Conservation (phyloP, 2,329 filamentous ascomycete species). For the Pseudogymnoascus sp. region DNA sequence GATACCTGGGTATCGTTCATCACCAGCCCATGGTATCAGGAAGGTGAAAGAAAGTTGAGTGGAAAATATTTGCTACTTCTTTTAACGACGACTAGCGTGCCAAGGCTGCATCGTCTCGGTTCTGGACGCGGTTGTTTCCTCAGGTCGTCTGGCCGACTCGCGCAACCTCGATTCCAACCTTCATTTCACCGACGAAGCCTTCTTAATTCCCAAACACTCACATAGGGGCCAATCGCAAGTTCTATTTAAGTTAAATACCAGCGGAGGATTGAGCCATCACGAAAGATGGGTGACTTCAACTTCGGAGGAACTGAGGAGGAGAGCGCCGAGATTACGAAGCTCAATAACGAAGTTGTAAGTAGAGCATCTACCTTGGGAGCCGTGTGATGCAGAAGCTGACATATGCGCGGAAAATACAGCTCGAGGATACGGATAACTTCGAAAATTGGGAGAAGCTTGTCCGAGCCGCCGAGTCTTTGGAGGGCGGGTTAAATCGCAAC, state of each 20-base stretch:
- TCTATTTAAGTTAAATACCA: not conserved
- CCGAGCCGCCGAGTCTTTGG: constrained; percentile 71
- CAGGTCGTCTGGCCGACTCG: not conserved
- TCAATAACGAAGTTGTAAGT: constrained; percentile 71
- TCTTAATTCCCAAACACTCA: not conserved
- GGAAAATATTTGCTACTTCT: constrained; percentile 10
- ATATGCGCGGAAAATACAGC: constrained; percentile 16
- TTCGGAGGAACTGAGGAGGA: constrained; percentile 73
- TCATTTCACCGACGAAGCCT: not conserved
- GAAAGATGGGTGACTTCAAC: constrained; percentile 62
- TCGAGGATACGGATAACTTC: constrained; percentile 74
- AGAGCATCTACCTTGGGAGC: not conserved
- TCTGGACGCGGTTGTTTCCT: constrained; percentile 3
- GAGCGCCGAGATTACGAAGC: constrained; percentile 72
- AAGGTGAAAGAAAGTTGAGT: constrained; percentile 24
- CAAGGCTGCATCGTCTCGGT: constrained; percentile 3
- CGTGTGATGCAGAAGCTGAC: constrained; percentile 14
- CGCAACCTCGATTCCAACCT: constrained; percentile 5
- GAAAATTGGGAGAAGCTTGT: constrained; percentile 93
- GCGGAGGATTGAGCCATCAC: not conserved
- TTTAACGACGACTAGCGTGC: constrained; percentile 10
- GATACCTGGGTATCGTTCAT: constrained; percentile 50
- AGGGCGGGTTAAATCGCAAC: constrained; percentile 92
- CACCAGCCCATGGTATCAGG: constrained; percentile 43
- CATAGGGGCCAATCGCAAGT: not conserved